Base-by-base conservation (phyloP, 306 rosid genomes). In the Astragalus membranaceus region DNA sequence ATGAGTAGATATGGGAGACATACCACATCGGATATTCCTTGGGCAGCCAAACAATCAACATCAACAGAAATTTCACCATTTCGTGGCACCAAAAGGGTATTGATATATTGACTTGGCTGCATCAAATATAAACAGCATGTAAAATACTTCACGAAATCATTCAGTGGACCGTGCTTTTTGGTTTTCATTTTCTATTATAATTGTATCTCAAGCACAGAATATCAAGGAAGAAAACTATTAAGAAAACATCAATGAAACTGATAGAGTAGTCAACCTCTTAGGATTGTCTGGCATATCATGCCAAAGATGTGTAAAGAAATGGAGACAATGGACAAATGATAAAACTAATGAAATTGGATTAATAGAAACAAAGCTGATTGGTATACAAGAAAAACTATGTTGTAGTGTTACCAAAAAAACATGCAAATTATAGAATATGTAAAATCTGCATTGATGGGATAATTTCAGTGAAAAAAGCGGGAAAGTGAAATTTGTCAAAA, bases 11-110 rank as follows among this genome's bases (percentile, higher is more conserved):
- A 42, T 57, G 29, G 46, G 72, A 46, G 36, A 77, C 89, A 70
- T 88, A 88, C 98, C 98, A 89, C 95, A 48, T 92, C 89, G 75
- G 68, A 72, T 71, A 92, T 86, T 83, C 95, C 91, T 85, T 86
- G 85, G 72, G 89, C 74, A 77, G 91, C 84, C 87, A 89, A 79
- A 74, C 32, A 10, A 23, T 85, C 86, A 73, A 33, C 60, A 77
- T 92, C 88, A 55, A 88, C 83, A 10, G 85, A 83, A 85, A 92
- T 80, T 68, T 84, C 85, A 52, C 92, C 84, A 12, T 82, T 82
- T 79, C 81, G 86, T 60, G 98, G 92, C 71, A 88, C 95, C 79
- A 92, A 80, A 57, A 88, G 72, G 35, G 98, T 85, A 62, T 88
- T 89, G 76, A 92, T 74, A 73, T 92, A 88, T 56, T 86, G 81